Conservation (phyloP, 2,329 filamentous ascomycete species). For the Pseudogymnoascus sp. region DNA sequence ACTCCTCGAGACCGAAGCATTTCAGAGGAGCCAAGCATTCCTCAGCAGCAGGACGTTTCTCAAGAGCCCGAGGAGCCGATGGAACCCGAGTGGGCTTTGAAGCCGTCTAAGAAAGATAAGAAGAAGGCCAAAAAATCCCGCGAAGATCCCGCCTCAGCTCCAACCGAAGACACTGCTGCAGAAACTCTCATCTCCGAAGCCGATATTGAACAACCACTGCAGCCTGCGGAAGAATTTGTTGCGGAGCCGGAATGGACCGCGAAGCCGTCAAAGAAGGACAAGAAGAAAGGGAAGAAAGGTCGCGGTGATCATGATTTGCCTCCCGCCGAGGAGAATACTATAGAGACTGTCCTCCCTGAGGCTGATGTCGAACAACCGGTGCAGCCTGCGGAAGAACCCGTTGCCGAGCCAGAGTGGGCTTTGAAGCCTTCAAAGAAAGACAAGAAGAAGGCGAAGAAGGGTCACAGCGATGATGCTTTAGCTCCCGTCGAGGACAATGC, state of each 20-base stretch:
- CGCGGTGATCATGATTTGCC: background rate
- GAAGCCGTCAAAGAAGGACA: conserved; percentile 29
- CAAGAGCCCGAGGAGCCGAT: conserved; percentile 22
- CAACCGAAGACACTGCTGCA: background rate
- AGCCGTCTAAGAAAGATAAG: conserved; percentile 11
- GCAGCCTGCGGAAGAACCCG: background rate
- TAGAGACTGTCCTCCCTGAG: background rate
- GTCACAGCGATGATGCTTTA: background rate
- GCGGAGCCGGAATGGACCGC: background rate
- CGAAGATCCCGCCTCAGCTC: background rate
- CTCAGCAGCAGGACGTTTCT: background rate
- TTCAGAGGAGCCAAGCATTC: background rate
- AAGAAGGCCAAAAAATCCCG: conserved; percentile 9
- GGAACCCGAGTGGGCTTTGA: background rate
- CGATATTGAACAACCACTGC: background rate
- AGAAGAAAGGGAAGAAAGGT: conserved; percentile 31
- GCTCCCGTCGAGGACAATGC: background rate
- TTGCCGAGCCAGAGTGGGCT: background rate
- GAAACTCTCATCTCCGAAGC: background rate
- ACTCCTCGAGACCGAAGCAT: conserved; percentile 14
- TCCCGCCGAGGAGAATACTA: background rate
- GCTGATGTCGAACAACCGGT: background rate
- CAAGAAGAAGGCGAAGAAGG: conserved; percentile 30
- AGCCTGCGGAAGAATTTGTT: background rate
- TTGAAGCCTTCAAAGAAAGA: conserved; percentile 14